Percentiles rank a stretch among this genome's conserved stretches.
These are phyloP conservation scores for Russula sp. DNA, from an alignment of 768 basidiomycete species.

Conservation along the genomic window DNA sequence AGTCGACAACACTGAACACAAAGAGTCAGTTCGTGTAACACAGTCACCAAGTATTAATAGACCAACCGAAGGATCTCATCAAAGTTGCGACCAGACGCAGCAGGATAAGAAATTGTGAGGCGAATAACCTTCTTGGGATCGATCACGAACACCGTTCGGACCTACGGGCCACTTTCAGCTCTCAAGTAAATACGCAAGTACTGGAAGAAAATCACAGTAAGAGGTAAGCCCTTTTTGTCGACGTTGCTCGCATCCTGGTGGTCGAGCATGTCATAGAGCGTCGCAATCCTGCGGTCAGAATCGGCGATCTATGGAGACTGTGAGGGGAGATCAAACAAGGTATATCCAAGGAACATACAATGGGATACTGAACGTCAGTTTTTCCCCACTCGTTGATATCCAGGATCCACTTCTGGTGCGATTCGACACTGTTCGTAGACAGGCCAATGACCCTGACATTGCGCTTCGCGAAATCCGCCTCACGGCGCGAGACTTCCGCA, in stretches of 20 bases:
- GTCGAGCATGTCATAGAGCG: conserved; percentile 94
- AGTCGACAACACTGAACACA: conserved; percentile 68
- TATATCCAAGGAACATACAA: conserved; percentile 49
- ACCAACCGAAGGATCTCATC: conserved; percentile 59
- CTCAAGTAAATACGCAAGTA: neutral
- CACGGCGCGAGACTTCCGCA: conserved; percentile 88
- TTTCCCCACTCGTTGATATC: conserved; percentile 87
- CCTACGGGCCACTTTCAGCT: conserved; percentile 41
- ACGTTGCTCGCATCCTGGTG: conserved; percentile 90
- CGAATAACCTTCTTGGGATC: conserved; percentile 97
- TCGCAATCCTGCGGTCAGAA: conserved; percentile 77
- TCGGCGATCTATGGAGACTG: conserved; percentile 76
- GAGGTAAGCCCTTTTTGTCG: conserved; percentile 84
- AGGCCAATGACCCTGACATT: conserved; percentile 93
- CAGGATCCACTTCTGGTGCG: conserved; percentile 84
- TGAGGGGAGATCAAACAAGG: neutral
- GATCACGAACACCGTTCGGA: conserved; percentile 96
- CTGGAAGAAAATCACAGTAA: conserved; percentile 56
- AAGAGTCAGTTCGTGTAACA: conserved; percentile 4
- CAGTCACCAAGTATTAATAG: neutral
- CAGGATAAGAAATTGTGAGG: conserved; percentile 87
- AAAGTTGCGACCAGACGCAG: conserved; percentile 94
- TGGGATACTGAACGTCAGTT: conserved; percentile 85
- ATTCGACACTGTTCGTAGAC: conserved; percentile 83
- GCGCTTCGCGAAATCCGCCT: conserved; percentile 79